These are phyloP conservation scores for Scheffersomyces spartinae DNA, from an alignment of 805 yeast genomes.

Conservation along the genomic window DNA sequence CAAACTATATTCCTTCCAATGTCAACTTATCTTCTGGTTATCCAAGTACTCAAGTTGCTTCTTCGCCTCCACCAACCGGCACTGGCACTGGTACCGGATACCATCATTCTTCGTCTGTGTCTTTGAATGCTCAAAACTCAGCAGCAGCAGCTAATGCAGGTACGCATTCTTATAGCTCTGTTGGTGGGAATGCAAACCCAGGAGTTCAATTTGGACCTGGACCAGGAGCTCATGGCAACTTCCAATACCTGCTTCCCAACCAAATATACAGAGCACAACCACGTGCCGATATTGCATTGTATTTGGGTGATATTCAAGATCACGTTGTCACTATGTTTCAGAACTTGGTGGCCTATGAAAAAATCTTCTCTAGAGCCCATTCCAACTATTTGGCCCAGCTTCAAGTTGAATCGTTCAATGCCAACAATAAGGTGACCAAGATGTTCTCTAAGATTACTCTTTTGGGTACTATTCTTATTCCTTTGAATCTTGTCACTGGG, in stretches of 20 bases:
- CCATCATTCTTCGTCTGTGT: no score
- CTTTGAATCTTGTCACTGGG: slow-evolving; percentile 84
- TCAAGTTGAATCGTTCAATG: slow-evolving; percentile 83
- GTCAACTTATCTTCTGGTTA: slow-evolving; percentile 8
- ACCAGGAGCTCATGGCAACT: slow-evolving; percentile 20
- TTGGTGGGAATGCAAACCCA: slow-evolving; percentile 5
- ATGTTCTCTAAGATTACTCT: slow-evolving; percentile 83
- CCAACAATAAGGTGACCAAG: slow-evolving; percentile 76
- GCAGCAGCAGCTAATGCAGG: no score
- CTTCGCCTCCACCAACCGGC: no score
- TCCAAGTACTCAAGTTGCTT: no score
- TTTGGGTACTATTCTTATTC: slow-evolving; percentile 82
- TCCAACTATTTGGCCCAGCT: slow-evolving; percentile 87
- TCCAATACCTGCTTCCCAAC: slow-evolving; percentile 6
- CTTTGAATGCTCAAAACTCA: no score
- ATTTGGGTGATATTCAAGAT: slow-evolving; percentile 92
- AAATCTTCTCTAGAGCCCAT: slow-evolving; percentile 85
- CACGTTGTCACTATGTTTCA: slow-evolving; percentile 95
- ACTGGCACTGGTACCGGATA: no score
- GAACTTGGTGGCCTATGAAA: slow-evolving; percentile 79
- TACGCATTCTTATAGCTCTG: no score
- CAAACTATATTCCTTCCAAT: slow-evolving; percentile 7
- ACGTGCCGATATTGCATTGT: slow-evolving; percentile 82
- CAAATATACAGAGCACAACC: slow-evolving; percentile 35
- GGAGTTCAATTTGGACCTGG: slow-evolving; percentile 26